Evolutionary conservation across 202 grass and related monocot species (phyloP), one percentile per base, ranked within the genome.

Genomic region (Setaria viridis): DNA sequence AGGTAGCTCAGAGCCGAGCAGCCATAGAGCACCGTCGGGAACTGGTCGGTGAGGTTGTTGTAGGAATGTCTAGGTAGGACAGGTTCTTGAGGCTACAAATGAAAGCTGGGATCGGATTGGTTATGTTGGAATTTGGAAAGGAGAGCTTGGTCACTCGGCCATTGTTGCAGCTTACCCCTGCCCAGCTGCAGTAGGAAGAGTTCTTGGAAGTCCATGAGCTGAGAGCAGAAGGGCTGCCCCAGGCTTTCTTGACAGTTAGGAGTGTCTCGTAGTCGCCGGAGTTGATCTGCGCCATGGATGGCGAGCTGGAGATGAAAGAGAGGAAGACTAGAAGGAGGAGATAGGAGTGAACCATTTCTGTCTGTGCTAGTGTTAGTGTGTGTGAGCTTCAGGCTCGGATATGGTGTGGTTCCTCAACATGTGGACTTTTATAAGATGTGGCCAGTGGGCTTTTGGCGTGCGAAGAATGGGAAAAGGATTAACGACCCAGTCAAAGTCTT

Each of bases 71-170:
- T 17, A 91, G 32, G 41, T 33, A 30, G 0, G 70, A 66, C 12
- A 93, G 71, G 37, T 46, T 88, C 25, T 45, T 78, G 74, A 96
- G 84, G 72, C 50, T 20, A 57, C 94, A 96, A 6, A 91, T 49
- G 62, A 87, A 85, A 11, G 49, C 3, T 17, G 94, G 94, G 34
- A 93, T 72, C 2, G 46, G 72, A 5, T 50, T 51, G 54, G 43
- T 16, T 60, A 91, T 81, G 16, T 41, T 21, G 10, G 65, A 1
- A 0, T n/a, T 43, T 0, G 0, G n/a, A 5, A 95, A 70, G 13
- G 77, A 76, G 1, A 95, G 88, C 16, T 19, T 19, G 16, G 13
- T 87, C 51, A 95, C 90, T 0, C 16, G 74, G 21, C 86, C 78
- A 29, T 77, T 30, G 20, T 13, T 10, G 84, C 80, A 93, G 0